Evolutionary conservation across 2,329 filamentous ascomycete species (phyloP), one percentile per base, ranked within the genome.

Genomic region (Aspergillus oerlinghausenensis): DNA sequence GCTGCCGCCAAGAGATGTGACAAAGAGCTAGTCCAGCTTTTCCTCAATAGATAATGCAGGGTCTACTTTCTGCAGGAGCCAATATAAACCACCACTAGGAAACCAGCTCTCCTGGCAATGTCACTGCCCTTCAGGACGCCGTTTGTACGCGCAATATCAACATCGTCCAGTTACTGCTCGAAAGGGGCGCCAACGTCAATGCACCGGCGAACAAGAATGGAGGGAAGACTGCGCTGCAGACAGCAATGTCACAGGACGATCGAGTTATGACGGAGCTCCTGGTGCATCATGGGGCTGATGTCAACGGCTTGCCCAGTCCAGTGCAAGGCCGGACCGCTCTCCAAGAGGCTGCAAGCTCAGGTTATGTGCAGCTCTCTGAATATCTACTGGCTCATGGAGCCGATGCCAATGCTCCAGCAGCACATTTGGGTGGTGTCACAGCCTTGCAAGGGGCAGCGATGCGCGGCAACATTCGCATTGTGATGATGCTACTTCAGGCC

Each of bases 371-470:
- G 21, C 50, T 52, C n/a, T 42, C 51, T 11, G 35, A 62, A 49
- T 38, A 55, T 29, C 56, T 67, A 11, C 42, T 68, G 11, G 35
- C 53, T 4, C 43, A 51, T 21, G 63, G 60, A 42, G 66, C 66
- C 5, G 23, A 61, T 50, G 49, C 64, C 47, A 63, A 67, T 53
- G 47, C 52, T 7, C 52, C 55, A 19, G 53, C 62, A 25, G 52
- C 35, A 42, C 19, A 35, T 9, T 26, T 50, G 19, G 49, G 54
- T n/a, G 61, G 66, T 25, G 42, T 55, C 14, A 65, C 66, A 19
- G 66, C 67, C 7, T 57, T 70, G 8, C 65, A 70, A 56, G 58
- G 52, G 11, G 67, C 66, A 14, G 62, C 63, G 11, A 60, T 55
- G 1, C 8, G 45, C 11, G 64, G 65, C n/a, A 52, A 64, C 50